Percentiles rank a stretch among this genome's conserved stretches.
Evolutionary conservation across 768 basidiomycete genomes (phyloP).

Genomic region (Macrocybe gigantea): DNA sequence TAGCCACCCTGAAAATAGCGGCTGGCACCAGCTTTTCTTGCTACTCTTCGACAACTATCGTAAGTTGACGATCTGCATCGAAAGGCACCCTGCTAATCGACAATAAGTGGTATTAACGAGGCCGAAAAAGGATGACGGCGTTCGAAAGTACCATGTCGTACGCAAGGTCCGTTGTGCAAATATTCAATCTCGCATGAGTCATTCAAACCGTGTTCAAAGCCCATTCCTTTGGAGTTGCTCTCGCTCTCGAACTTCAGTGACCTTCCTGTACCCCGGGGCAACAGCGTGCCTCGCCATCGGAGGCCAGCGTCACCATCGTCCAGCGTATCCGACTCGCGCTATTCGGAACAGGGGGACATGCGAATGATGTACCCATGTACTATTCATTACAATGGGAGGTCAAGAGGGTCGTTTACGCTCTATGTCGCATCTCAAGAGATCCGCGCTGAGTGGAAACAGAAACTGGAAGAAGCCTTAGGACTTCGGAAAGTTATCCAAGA

Average conservation of each 20-base stretch:
- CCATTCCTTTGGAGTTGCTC: conserved; percentile 87
- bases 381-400: conserved; percentile 81
- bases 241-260: conserved; percentile 80
- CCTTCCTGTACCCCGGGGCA: conserved; percentile 55
- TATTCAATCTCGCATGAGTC: conserved; percentile 26
- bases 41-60: conserved; percentile 94
- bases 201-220: conserved; percentile 35
- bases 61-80: conserved; percentile 29
- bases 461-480: conserved; percentile 86
- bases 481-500: conserved; percentile 86
- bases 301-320: conserved; percentile 12
- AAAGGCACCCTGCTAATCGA: conserved; percentile 5
- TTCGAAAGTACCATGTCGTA: conserved; percentile 73
- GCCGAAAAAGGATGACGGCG: conserved; percentile 63
- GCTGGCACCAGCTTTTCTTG: conserved; percentile 83
- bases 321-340: conserved; percentile 13
- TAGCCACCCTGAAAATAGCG: conserved; percentile 67
- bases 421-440: conserved; percentile 73
- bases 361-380: conserved; percentile 80
- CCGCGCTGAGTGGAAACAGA: conserved; percentile 83
- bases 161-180: conserved; percentile 52
- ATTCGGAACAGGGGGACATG: conserved; percentile 51
- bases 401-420: conserved; percentile 77
- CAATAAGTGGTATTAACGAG: conserved; percentile 79
- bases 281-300: not conserved